Percentiles rank a stretch among this genome's conserved stretches.
These are phyloP conservation scores for Quercus rubra DNA, from an alignment of 306 rosid genomes.

Conservation along the genomic window DNA sequence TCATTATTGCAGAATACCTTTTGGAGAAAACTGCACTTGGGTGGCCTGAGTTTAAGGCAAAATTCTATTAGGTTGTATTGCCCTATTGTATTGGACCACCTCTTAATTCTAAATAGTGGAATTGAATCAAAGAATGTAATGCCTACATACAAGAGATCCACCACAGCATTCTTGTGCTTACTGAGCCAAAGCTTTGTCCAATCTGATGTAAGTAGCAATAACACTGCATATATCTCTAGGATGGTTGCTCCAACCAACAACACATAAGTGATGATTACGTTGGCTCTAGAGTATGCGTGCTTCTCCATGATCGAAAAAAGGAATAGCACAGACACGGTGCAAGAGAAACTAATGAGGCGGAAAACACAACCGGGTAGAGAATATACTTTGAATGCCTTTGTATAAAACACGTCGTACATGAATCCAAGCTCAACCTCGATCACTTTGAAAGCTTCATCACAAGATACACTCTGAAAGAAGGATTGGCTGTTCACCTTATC, in stretches of 20 bases:
- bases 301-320: neutral
- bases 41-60: conserved; percentile 4
- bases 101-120: neutral
- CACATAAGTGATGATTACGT: conserved; percentile 16
- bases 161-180: conserved; percentile 4
- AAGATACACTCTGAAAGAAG: conserved; percentile 14
- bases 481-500: conserved; percentile 19
- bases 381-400: conserved; percentile 30
- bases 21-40: neutral
- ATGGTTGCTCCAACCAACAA: conserved; percentile 36
- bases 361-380: conserved; percentile 6
- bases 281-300: neutral
- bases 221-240: conserved; percentile 9
- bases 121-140: neutral
- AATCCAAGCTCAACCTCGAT: conserved; percentile 54
- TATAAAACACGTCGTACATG: neutral
- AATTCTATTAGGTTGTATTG: conserved; percentile 24
- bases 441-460: conserved; percentile 28
- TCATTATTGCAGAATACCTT: no score
- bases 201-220: conserved; percentile 26
- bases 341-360: conserved; percentile 12
- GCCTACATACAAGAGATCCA: neutral
- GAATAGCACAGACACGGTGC: neutral
- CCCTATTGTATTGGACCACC: conserved; percentile 23
- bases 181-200: conserved; percentile 29